phyloP scores from a whole-genome alignment of 306 rosid species.

The Prunus mongolica region DNA sequence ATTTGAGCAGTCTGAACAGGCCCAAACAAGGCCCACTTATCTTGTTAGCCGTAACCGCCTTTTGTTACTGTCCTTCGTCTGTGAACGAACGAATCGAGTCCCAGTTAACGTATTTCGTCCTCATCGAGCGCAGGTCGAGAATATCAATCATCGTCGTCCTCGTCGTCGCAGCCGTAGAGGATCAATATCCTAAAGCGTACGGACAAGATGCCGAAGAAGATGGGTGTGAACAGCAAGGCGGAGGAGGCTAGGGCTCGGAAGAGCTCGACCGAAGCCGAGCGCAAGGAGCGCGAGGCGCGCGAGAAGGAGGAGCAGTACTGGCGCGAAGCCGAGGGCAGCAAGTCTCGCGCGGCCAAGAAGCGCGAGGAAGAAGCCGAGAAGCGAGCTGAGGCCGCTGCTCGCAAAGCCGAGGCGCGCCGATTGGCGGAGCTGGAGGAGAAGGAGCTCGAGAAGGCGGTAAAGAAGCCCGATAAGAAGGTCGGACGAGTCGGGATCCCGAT shows the following conservation, averaged over 20 bases:
- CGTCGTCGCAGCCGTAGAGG: conserved; percentile 10
- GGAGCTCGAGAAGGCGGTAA: conserved; percentile 66
- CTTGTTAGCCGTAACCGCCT: not conserved
- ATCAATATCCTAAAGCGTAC: not conserved
- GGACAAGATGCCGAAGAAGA: conserved; percentile 57
- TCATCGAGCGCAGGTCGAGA: not conserved
- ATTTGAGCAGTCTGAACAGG: not conserved
- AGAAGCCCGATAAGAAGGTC: conserved; percentile 84
- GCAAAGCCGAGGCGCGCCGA: conserved; percentile 83
- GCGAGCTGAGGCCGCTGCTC: conserved; percentile 70
- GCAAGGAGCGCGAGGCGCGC: conserved; percentile 62
- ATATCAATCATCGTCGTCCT: not conserved
- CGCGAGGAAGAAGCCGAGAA: conserved; percentile 92
- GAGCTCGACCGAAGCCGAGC: conserved; percentile 63
- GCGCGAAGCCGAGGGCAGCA: conserved; percentile 86
- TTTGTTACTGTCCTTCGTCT: not conserved
- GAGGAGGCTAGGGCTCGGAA: conserved; percentile 87
- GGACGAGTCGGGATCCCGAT: conserved; percentile 71
- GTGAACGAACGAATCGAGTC: not conserved
- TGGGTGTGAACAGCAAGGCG: conserved; percentile 91
- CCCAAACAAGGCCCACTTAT: not conserved
- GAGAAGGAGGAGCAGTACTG: conserved; percentile 77
- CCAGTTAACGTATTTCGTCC: not conserved
- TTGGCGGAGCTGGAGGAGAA: conserved; percentile 86
- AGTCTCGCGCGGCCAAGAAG: conserved; percentile 89